A percentile compares a stretch with the other conserved stretches of the same genome.
Conservation (phyloP, 345 rosid species). For the Salix viminalis region DNA sequence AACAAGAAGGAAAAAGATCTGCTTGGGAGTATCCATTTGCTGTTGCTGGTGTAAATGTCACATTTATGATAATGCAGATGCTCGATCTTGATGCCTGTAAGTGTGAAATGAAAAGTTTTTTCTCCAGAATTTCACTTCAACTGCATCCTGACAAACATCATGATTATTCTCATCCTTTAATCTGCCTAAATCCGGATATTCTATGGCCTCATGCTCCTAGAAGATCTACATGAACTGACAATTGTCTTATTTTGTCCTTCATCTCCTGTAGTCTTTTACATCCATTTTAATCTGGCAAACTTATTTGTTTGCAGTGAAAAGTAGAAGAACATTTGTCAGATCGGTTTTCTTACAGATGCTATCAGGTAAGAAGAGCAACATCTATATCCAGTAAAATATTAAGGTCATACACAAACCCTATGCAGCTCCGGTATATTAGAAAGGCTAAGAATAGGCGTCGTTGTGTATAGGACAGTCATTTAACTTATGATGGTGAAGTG, state of each 20-base stretch:
- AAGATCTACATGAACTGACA: neutral
- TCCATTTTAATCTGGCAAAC: conserved; percentile 1
- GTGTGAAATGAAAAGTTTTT: conserved; percentile 22
- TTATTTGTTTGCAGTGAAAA: conserved; percentile 56
- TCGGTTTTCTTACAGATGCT: conserved; percentile 76
- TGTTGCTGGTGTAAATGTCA: conserved; percentile 90
- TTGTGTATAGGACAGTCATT: neutral
- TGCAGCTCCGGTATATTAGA: neutral
- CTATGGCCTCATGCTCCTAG: neutral
- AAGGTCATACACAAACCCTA: neutral
- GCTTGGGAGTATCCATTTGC: conserved; percentile 98
- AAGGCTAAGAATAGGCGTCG: neutral
- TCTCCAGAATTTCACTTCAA: neutral
- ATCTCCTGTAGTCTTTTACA: neutral
- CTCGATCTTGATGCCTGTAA: conserved; percentile 85
- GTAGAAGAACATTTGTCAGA: conserved; percentile 68
- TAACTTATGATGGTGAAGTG: neutral
- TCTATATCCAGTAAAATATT: neutral
- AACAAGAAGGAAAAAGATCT: conserved; percentile 77
- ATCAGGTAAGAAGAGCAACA: conserved; percentile 49
- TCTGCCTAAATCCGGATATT: neutral
- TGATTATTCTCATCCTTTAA: neutral
- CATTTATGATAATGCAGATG: conserved; percentile 98
- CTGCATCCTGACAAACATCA: neutral
- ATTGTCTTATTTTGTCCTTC: neutral